Base-by-base conservation (phyloP, 768 basidiomycete genomes). In the Daedaleopsis sinensis region DNA sequence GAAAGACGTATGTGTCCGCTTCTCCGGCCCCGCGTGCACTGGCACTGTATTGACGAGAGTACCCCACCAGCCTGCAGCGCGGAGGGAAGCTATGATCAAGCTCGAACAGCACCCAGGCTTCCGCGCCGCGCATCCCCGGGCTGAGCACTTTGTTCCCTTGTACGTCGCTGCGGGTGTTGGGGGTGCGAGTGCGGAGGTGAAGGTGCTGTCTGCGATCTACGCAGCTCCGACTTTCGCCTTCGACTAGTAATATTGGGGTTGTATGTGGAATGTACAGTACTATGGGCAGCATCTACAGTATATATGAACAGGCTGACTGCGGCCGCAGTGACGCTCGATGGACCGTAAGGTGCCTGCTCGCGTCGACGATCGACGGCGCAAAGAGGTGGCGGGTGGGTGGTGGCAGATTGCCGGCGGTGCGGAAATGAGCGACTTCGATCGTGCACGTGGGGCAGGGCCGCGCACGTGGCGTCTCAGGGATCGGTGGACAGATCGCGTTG, bases 101-200 rank as follows among this genome's bases (percentile, higher is more conserved):
- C 76, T 94, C 59, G 76, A 79, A 10, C 74, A 75, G 46, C 90
- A 93, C 65, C 73, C 77, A 5, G 82, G 82, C 10, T 94, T 90
- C 79, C 80, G 86, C 5, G 68, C 77, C 0, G 83, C 87, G 27
- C 90, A 95, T 67, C 93, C 91, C 1, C 80, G 88, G 3, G 86
- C 86, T 64, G 93, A 95, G 32, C 92, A 94, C 68, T 91, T 94
- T 67, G 78, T 93, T 16, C 92, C 93, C 11, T 63, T 94, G 16
- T 91, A 92, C 70, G 79, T 93, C 44, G 90, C 88, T 4, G 88
- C 85, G 3, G 91, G 89, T 3, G 91, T 89, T 9, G 87, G 86
- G 10, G 87, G 84, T 46, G 21, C 48, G 12, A 79, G 77, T 7
- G 85, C 83, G 1, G 74, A 77, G 37, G 79, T 79, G 9, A 76